Conservation (phyloP, 129 eudicot genomes). For the Chrysanthemum makinoi region DNA sequence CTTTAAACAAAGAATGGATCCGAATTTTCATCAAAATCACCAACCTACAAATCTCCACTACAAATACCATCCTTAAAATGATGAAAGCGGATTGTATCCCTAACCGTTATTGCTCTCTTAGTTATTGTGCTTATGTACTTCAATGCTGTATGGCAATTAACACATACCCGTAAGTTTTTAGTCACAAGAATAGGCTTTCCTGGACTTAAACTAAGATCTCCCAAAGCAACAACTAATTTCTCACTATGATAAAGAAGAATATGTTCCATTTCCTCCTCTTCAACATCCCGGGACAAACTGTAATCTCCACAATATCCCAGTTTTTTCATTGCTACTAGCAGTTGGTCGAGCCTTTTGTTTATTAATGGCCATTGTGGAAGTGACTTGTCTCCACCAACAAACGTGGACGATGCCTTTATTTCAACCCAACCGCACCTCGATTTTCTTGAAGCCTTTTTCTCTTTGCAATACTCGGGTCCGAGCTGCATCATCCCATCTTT, state of each 20-base stretch:
- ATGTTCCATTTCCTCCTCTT: slow-evolving; percentile 84
- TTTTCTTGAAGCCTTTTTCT: slow-evolving; percentile 66
- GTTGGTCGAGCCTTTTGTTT: slow-evolving; percentile 51
- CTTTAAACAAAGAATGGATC: background rate
- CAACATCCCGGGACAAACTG: slow-evolving; percentile 89
- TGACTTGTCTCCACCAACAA: slow-evolving; percentile 74
- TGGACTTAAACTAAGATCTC: slow-evolving; percentile 42
- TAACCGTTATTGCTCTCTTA: slow-evolving; percentile 64
- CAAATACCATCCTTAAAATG: slow-evolving; percentile 75
- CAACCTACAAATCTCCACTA: slow-evolving; percentile 75
- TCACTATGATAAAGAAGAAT: slow-evolving; percentile 88
- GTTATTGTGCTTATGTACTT: slow-evolving; percentile 59
- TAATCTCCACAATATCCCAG: slow-evolving; percentile 60
- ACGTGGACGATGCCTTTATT: slow-evolving; percentile 64
- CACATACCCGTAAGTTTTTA: slow-evolving; percentile 79
- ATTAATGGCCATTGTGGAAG: slow-evolving; percentile 55
- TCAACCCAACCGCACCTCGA: slow-evolving; percentile 96
- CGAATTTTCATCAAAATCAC: background rate
- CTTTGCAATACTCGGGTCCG: slow-evolving; percentile 66
- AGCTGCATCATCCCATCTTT: slow-evolving; percentile 91
- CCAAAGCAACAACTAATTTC: slow-evolving; percentile 83
- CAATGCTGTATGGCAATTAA: slow-evolving; percentile 75
- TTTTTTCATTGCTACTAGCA: slow-evolving; percentile 50
- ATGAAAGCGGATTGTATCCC: slow-evolving; percentile 79
- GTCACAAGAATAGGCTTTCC: slow-evolving; percentile 61